These are phyloP conservation scores for Yarrowia sp. DNA, from an alignment of 805 yeast genomes.

Conservation along the genomic window DNA sequence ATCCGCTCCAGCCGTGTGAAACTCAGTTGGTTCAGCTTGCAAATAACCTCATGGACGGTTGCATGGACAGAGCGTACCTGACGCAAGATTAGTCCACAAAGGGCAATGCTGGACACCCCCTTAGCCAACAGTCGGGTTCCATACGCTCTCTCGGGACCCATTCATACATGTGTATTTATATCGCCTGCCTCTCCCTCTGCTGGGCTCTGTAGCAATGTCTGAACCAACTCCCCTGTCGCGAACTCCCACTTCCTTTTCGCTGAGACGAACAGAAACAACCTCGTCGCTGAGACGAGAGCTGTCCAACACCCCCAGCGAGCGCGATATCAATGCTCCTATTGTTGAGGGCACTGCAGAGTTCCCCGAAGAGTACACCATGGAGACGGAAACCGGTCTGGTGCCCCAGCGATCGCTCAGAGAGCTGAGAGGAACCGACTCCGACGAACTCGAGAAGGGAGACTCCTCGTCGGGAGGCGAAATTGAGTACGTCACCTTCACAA, in stretches of 20 bases:
- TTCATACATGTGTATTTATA: neutral
- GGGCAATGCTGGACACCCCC: neutral
- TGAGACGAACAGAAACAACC: slow-evolving; percentile 11
- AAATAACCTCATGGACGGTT: neutral
- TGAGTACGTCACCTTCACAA: slow-evolving; percentile 78
- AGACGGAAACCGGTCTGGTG: slow-evolving; percentile 84
- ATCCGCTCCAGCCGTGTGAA: neutral
- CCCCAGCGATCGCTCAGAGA: slow-evolving; percentile 43
- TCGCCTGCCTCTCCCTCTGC: neutral
- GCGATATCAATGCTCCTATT: slow-evolving; percentile 50
- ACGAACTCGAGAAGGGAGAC: slow-evolving; percentile 37
- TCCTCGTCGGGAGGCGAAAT: slow-evolving; percentile 48
- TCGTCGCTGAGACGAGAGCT: slow-evolving; percentile 2
- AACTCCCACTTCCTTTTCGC: neutral
- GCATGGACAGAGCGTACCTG: neutral
- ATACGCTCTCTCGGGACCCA: neutral
- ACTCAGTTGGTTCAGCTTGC: neutral
- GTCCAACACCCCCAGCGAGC: slow-evolving; percentile 47
- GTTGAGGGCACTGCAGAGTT: slow-evolving; percentile 49
- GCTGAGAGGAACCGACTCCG: slow-evolving; percentile 28
- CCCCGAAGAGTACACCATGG: slow-evolving; percentile 90
- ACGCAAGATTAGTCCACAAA: slow-evolving; percentile 15
- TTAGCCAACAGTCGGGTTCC: neutral
- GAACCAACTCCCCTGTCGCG: neutral
- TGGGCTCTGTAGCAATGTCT: slow-evolving; percentile 2